Base-by-base conservation (phyloP, 345 rosid species). In the Moricandia moricandioides region DNA sequence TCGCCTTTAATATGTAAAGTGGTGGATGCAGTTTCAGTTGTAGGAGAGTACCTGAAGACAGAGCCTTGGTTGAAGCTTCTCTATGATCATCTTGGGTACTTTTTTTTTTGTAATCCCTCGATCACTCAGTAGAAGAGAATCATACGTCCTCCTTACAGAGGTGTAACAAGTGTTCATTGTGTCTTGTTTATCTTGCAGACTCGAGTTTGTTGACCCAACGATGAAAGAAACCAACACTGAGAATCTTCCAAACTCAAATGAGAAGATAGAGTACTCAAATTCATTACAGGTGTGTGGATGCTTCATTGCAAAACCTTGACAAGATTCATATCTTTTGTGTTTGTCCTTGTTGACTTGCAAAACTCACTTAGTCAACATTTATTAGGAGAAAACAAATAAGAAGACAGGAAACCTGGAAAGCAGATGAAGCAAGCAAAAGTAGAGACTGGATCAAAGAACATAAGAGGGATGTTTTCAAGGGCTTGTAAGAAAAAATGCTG, bases 51-150 rank as follows among this genome's bases (percentile, higher is more conserved):
- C 78, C 49, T 94, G 83, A 88, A 84, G 68, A 86, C 87, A 58
- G 90, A 89, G 71, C 86, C 91, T 29, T 94, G 97, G 97, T 69
- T 94, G 86, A 89, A 83, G 82, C 85, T 87, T 77, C 77, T 91
- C 72, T 83, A 88, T 18, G 73, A 88, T 56, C 79, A 81, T 72
- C 79, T 89, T 57, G 86, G 89, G 98, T 93, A 87, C 72, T 47
- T 61, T 63, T 64, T 14, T 13, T 6, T 3, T 4, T 8, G 40
- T n/a, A 5, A 33, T 5, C 17, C 27, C 2, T 55, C 34, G 11
- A 35, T 39, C 29, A 62, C 51, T 55, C 7, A 17, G 59, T 27
- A 21, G 24, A n/a, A 33, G 58, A 54, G 66, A 59, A 72, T 49
- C 21, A 9, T 27, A 35, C 5, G 8, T 65, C 30, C 13, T 27